These are phyloP conservation scores for Ceriops tagal DNA, from an alignment of 345 rosid genomes.

Conservation along the genomic window DNA sequence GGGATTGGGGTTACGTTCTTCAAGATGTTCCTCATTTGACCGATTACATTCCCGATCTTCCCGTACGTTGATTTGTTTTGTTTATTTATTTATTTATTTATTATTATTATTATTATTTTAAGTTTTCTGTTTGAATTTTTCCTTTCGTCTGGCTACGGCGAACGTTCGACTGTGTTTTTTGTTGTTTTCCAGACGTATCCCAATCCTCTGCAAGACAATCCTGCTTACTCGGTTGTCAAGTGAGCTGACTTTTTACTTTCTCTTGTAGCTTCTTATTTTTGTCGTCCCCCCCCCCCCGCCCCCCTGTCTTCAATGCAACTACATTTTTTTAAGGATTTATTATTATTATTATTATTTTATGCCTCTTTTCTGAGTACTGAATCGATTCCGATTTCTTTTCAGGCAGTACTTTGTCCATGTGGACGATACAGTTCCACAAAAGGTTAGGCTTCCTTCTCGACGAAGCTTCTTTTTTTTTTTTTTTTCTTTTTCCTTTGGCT, in stretches of 20 bases:
- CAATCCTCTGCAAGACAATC: constrained; percentile 45
- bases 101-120: too few relatives aligned
- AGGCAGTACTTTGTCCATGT: constrained; percentile 51
- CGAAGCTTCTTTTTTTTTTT: not conserved
- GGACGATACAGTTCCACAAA: constrained; percentile 44
- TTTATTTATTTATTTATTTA: not conserved
- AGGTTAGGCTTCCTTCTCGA: constrained; percentile 23
- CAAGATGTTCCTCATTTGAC: constrained; percentile 90
- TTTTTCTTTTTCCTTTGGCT: not conserved
- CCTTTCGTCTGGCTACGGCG: not conserved
- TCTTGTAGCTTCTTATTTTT: not conserved
- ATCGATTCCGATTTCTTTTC: not conserved
- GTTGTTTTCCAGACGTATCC: constrained; percentile 34
- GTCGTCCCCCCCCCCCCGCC: too few relatives aligned
- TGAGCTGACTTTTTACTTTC: constrained; percentile 17
- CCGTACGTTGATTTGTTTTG: constrained; percentile 39
- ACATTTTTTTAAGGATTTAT: not conserved
- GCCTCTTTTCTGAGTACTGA: not conserved
- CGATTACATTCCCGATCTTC: constrained; percentile 71
- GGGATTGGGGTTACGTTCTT: constrained; percentile 71
- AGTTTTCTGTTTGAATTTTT: not conserved
- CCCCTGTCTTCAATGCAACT: not conserved
- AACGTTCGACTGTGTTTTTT: not conserved
- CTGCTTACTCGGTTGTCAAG: constrained; percentile 49
- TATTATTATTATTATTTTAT: not conserved